phyloP scores from a whole-genome alignment of 2,329 filamentous ascomycete species.

The Xylariaceae sp. region DNA sequence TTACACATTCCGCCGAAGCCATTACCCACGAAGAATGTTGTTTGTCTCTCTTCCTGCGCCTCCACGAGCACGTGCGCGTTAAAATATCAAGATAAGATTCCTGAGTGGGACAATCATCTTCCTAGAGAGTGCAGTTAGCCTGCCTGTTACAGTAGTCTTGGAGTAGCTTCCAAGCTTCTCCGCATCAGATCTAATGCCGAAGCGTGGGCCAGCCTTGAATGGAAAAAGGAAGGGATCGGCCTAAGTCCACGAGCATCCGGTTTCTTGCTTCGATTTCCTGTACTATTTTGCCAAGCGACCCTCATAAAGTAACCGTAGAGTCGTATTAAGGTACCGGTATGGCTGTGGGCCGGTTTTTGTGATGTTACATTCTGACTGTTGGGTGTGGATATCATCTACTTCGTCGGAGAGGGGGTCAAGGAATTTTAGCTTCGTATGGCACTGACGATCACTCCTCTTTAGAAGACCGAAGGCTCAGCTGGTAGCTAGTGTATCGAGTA shows the following conservation, averaged over 20 bases:
- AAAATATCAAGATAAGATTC: slow-evolving; percentile 2
- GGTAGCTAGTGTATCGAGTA: too few relatives aligned
- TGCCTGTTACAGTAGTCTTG: slow-evolving; percentile 16
- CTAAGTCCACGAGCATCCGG: background rate
- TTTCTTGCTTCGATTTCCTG: background rate
- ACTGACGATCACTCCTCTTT: slow-evolving; percentile 2
- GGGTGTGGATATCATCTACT: too few relatives aligned
- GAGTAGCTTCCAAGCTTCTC: slow-evolving; percentile 17
- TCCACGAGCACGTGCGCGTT: slow-evolving; percentile 16
- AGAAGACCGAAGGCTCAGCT: too few relatives aligned
- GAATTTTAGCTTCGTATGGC: background rate
- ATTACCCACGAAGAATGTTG: slow-evolving; percentile 1
- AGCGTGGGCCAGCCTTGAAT: background rate
- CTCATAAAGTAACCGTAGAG: too few relatives aligned
- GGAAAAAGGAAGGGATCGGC: slow-evolving; percentile 21
- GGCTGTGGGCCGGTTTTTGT: too few relatives aligned
- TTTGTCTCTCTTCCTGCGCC: slow-evolving; percentile 4
- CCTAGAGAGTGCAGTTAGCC: slow-evolving; percentile 1
- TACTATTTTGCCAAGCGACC: too few relatives aligned
- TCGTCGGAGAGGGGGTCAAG: background rate
- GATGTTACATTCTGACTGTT: too few relatives aligned
- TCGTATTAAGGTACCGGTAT: too few relatives aligned
- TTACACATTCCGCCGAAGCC: slow-evolving; percentile 10
- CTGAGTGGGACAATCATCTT: background rate
- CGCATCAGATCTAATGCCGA: slow-evolving; percentile 5